Evolutionary conservation across 768 basidiomycete species (phyloP), one percentile per base, ranked within the genome.

Genomic region (Hypholoma sublateritium): DNA sequence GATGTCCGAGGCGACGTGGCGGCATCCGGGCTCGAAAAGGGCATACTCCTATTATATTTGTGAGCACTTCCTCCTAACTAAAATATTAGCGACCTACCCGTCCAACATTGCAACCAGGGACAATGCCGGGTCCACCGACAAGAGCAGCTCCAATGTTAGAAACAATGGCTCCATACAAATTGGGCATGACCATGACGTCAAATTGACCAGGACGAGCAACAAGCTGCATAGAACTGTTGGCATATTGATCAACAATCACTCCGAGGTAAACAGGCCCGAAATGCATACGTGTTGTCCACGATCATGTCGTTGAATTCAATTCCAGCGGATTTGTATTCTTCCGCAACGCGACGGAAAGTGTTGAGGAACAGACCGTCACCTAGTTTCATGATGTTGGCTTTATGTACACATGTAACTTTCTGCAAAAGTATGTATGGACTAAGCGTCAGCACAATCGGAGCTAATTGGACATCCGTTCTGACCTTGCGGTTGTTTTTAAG

Each of bases 311-410:
- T 96, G 70, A 81, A 92, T 63, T 85, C 84, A 68, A 99, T 95
- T 43, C 97, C 97, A 43, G 88, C 80, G 52, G 87, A 88, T 74
- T 86, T 91, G 83, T 98, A 99, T 71, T 98, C 96, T 73, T 98
- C 93, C 34, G 95, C 97, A 58, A 99, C 85, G 58, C 87, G 84
- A 65, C 94, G 91, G 87, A 98, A 99, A 21, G 95, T 98, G 76
- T 94, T 95, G 66, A 98, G 84, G 88, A 98, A 98, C 42, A 99
- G 85, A 74, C 97, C 97, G 68, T 98, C 97, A 72, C 96, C 96
- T 65, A 98, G 88, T 75, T 99, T 99, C 97, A 99, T 99, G 81
- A 99, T 99, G 81, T 98, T 98, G 67, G 97, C 97, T 77, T 99
- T 99, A 86, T 99, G 97, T 44, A 99, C 95, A 69, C 95, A 98